Base-by-base conservation (phyloP, 139 green algal species). In the Haematococcus lacustris region DNA sequence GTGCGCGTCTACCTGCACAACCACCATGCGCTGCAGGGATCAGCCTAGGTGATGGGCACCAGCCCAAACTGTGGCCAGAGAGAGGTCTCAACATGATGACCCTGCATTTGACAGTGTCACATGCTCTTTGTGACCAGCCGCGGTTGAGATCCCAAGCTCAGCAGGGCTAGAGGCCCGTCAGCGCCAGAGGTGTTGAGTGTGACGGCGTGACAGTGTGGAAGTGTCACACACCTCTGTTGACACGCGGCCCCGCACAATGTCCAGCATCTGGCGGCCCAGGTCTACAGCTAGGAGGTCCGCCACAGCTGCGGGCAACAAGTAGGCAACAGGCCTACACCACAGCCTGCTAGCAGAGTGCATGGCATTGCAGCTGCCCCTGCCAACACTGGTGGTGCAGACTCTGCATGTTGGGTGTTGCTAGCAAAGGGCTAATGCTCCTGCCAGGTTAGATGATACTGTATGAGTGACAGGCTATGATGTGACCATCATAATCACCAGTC, bases 161-260 rank as follows among this genome's bases (percentile, higher is more conserved):
- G n/a, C n/a, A n/a, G n/a, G n/a, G n/a, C n/a, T n/a, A n/a, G n/a
- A n/a, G n/a, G n/a, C n/a, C n/a, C n/a, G n/a, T n/a, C n/a, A n/a
- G n/a, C n/a, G n/a, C n/a, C n/a, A n/a, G n/a, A n/a, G n/a, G n/a
- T n/a, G n/a, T n/a, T n/a, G n/a, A n/a, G n/a, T n/a, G n/a, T n/a
- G n/a, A n/a, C n/a, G n/a, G n/a, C n/a, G n/a, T n/a, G n/a, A n/a
- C n/a, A n/a, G n/a, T n/a, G n/a, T n/a, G n/a, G n/a, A n/a, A n/a
- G n/a, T n/a, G n/a, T n/a, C n/a, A n/a, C n/a, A 85, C 53, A 88
- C 85, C 82, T 96, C 91, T 28, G 89, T 96, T 23, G 82, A 92
- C 30, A 95, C 89, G 23, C 86, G 71, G 0, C 91, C 91, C 7
- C 91, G 91, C 34, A 97, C 83, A 50, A 93, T 85, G 28, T 88